Evolutionary conservation across 1,284 basidiomycete species (phyloP), one percentile per base, ranked within the genome.

Genomic region (Pyrrhoderma noxium): DNA sequence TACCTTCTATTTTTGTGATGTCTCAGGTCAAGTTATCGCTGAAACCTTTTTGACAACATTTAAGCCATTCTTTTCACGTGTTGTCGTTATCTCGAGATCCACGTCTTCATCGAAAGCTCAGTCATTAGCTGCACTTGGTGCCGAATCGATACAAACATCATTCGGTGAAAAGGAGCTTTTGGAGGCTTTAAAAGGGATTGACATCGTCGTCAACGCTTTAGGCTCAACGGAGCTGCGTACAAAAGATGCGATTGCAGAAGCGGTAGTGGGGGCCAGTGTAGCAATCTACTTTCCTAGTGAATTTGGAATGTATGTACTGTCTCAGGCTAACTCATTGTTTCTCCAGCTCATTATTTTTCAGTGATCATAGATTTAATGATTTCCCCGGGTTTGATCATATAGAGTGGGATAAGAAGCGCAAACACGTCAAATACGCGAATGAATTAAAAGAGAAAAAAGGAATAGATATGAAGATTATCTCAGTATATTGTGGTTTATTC

Each of bases 241-340:
- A 37, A 59, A 56, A 40, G 49, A 58, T 16, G 57, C 54, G 5
- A 23, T 66, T 13, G 49, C 61, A 16, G 49, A 59, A n/a, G 59
- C 57, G 11, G 59, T 59, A 2, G 47, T 64, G 3, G 57, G 56
- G 44, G 57, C 53, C 42, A 56, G 59, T 35, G 62, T 56, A 13
- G 57, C 57, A 51, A 62, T 64, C 44, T 65, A 63, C 55, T 65
- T 65, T 52, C 61, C 64, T 22, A 60, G 58, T 49, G 65, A 67
- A 41, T 67, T 59, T 37, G 65, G 64, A 31, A 48, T 55, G 65
- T 67, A 41, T 40, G 62, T 57, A n/a, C n/a, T n/a, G 9, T 31
- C 27, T 31, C 27, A 5, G n/a, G n/a, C n/a, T n/a, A n/a, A 5
- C 11, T 31, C 11, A 5, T 31, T 31, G 27, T 31, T 31, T 31